Evolutionary conservation across 257 asterid species (phyloP), one percentile per base, ranked within the genome.

Genomic region (Solanum chaucha): DNA sequence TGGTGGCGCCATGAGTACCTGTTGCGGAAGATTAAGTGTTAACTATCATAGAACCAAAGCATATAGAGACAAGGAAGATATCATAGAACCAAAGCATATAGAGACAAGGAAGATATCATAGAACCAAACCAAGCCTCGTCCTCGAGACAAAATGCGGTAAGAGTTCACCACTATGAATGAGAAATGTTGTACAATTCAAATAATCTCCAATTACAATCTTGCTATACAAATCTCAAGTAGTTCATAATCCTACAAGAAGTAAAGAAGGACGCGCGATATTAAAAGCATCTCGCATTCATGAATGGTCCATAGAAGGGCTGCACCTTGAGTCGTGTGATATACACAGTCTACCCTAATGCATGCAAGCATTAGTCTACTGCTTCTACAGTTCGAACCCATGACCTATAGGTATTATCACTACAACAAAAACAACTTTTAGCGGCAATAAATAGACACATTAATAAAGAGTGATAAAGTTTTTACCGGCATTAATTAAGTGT

Each of bases 1-100:
- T 96, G 97, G 94, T 96, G 98, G 88, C 98, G 97, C 98, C 98
- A 94, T 6, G 98, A 90, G 90, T 96, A 70, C 77, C 75, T 70
- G n/a, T 14, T 70, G 40, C 2, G n/a, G 40, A 70, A 70, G n/a
- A 30, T 70, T 2, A 3, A 14, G 20, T 4, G 35, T 68, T 68
- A 68, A 68, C 22, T 13, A 68, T 13, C 74, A 68, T 6, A 68
- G 3, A 68, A 13, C 7, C 38, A 65, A 65, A 65, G 19, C 73
- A 65, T 11, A 24, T 11, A 65, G 35, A 65, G 35, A 65, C n/a
- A 9, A 7, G 36, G 74, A 28, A 68, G 74, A 28, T 67, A 67
- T 26, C 73, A 67, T 26, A 67, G 35, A 67, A 26, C 19, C 36
- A 67, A 67, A 67, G 19, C 73, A 65, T 11, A 24, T 11, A 65